Evolutionary conservation across 768 basidiomycete genomes (phyloP).

Genomic region (Tricholoma flavovirens): DNA sequence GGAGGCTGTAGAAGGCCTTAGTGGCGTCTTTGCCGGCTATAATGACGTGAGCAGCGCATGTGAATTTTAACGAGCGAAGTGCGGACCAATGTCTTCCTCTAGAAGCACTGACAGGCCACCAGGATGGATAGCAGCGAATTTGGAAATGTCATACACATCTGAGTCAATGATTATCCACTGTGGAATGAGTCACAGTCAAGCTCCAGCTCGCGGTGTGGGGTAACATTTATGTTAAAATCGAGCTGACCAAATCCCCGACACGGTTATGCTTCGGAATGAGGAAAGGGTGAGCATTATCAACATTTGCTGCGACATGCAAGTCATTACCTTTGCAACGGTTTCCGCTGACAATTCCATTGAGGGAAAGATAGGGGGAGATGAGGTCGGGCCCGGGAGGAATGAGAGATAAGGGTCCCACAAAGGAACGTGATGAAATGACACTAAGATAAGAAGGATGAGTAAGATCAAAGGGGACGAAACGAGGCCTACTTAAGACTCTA

Average conservation of each 20-base stretch:
- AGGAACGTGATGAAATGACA: no score
- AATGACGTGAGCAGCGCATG: constrained; percentile 2
- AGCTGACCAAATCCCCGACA: neutral
- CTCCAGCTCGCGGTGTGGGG: neutral
- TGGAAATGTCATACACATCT: constrained; percentile 70
- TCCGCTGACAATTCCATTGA: no score
- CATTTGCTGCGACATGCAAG: neutral
- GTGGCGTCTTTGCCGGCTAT: constrained; percentile 84
- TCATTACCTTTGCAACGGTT: neutral
- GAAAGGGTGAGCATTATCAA: neutral
- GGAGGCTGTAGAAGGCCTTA: constrained; percentile 83
- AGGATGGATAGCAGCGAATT: constrained; percentile 77
- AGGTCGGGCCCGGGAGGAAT: no score
- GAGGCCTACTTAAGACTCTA: no score
- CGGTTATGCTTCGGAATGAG: neutral
- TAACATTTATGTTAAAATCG: neutral
- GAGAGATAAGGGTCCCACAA: no score
- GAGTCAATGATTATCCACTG: constrained; percentile 72
- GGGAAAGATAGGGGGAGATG: no score
- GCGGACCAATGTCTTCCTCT: constrained; percentile 68
- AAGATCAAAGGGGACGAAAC: no score
- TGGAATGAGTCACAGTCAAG: neutral
- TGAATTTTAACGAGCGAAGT: neutral
- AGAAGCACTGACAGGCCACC: constrained; percentile 74
- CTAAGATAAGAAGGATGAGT: no score